These are phyloP conservation scores for Schizophyllum amplum DNA, from an alignment of 1,284 basidiomycete species.

Conservation along the genomic window DNA sequence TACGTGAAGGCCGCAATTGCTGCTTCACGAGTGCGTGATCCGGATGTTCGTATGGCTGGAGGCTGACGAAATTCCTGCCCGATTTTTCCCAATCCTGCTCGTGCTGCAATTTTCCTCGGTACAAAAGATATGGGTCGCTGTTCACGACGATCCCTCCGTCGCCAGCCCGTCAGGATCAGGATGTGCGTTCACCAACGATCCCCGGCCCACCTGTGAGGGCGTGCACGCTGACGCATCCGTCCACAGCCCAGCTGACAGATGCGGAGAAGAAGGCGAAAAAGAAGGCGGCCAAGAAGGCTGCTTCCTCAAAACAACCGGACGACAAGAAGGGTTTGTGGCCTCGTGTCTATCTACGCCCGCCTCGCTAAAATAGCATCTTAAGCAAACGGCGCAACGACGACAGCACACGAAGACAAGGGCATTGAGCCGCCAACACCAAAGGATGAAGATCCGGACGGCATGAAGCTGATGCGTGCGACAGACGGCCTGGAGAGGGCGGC, in stretches of 20 bases:
- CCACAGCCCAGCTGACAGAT: constrained; percentile 46
- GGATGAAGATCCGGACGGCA: constrained; percentile 83
- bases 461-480: constrained; percentile 54
- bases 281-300: constrained; percentile 78
- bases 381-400: constrained; percentile 20
- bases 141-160: constrained; percentile 71
- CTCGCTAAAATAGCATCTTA: constrained; percentile 13
- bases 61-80: too few species aligned
- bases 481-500: constrained; percentile 76
- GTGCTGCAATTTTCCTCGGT: too few species aligned
- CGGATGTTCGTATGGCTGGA: background rate
- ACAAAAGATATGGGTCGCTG: constrained; percentile 61
- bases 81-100: too few species aligned
- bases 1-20: constrained; percentile 73
- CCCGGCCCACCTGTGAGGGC: too few species aligned
- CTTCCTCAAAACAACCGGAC: constrained; percentile 51
- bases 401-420: constrained; percentile 68
- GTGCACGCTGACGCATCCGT: too few species aligned
- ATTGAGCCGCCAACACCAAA: constrained; percentile 49
- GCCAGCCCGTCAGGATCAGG: constrained; percentile 32
- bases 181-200: too few species aligned
- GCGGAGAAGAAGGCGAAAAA: constrained; percentile 85
- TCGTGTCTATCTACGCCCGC: background rate
- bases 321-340: constrained; percentile 42
- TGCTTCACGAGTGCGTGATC: constrained; percentile 49